Evolutionary conservation across 2,329 filamentous ascomycete species (phyloP).

Genomic region (Parafenestella ontariensis): DNA sequence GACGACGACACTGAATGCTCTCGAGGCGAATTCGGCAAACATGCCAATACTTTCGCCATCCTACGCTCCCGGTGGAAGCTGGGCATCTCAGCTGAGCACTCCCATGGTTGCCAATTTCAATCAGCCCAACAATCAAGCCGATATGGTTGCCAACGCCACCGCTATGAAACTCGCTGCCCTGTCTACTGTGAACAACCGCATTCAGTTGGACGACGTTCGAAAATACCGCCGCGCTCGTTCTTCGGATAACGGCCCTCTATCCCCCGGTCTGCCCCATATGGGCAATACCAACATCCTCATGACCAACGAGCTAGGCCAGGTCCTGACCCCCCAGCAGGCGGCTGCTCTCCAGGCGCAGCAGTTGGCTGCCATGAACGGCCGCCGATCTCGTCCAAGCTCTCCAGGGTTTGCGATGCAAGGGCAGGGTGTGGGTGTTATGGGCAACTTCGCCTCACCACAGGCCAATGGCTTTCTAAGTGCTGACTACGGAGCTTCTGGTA

Average conservation of each 20-base stretch:
- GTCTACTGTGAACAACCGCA: constrained; percentile 97
- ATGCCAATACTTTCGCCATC: constrained; percentile 83
- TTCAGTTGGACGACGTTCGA: constrained; percentile 93
- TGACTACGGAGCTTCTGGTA: constrained; percentile 77
- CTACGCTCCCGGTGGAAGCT: constrained; percentile 84
- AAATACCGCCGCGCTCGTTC: constrained; percentile 94
- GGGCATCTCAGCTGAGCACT: constrained; percentile 98
- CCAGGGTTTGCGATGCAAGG: constrained; percentile 83
- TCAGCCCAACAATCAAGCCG: constrained; percentile 74
- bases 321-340: constrained; percentile 69
- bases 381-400: constrained; percentile 86
- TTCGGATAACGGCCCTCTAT: constrained; percentile 76
- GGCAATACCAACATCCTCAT: constrained; percentile 83
- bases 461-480: constrained; percentile 94
- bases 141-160: constrained; percentile 98
- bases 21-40: constrained; percentile 72
- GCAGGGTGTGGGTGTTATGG: constrained; percentile 64
- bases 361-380: constrained; percentile 78
- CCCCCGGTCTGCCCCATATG: constrained; percentile 67
- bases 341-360: constrained; percentile 72
- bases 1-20: constrained; percentile 79
- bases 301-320: constrained; percentile 92
- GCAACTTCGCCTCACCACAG: constrained; percentile 82
- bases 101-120: constrained; percentile 90
- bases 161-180: constrained; percentile 98